Evolutionary conservation across 345 rosid species (phyloP), one percentile per base, ranked within the genome.

Genomic region (Populus ilicifolia): DNA sequence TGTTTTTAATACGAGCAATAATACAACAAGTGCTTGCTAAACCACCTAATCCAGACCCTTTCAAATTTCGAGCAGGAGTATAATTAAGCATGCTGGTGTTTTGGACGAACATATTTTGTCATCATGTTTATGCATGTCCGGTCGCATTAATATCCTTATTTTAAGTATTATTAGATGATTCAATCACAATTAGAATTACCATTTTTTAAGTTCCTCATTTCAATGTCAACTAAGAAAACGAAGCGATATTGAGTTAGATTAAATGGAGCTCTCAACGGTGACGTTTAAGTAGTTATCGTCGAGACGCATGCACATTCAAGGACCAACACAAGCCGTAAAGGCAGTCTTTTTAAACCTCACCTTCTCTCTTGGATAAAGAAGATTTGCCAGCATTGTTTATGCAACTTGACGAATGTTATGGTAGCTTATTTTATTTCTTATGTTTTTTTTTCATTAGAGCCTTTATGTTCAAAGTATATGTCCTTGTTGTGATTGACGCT

Each of bases 231-330:
- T 10, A 16, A 39, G 27, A 39, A 69, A n/a, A 69, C 11, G 14
- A 41, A 27, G 30, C 23, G 16, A 39, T 69, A 43, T 41, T 4
- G 39, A 67, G 80, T 84, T 84, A 83, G 88, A 80, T 86, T 35
- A 81, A 80, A 86, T 75, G 83, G 84, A 82, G 85, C 88, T 88
- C 84, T 86, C 90, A 65, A 79, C 27, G 13, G 70, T 83, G 88
- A 85, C 85, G 83, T 74, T 46, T 8, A 62, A 70, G 71, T 66
- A 27, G 59, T 80, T 69, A n/a, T 46, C 63, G 41, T 64, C 80
- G 68, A 69, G 79, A 44, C 78, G 27, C 82, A 80, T 79, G 85
- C 87, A 77, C 29, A 33, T 18, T 27, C 17, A 41, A 39, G 52
- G 61, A 72, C 50, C 54, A 2, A 33, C 30, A 16, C 21, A 63